Evolutionary conservation across 2,329 filamentous ascomycete species (phyloP).

Genomic region (Fusarium setosum): DNA sequence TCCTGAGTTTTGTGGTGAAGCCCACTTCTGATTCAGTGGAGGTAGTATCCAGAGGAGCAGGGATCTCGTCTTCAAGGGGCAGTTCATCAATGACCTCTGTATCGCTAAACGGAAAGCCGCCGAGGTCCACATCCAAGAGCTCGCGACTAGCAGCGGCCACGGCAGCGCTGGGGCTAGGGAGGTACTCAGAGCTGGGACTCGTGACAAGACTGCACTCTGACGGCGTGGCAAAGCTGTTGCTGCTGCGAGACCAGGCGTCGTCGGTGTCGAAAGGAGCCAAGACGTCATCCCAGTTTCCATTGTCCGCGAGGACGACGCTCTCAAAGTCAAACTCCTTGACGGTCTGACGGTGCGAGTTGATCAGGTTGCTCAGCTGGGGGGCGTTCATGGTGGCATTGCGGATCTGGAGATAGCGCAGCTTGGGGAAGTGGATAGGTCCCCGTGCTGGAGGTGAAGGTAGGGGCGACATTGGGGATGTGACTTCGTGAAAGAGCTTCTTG

Average conservation of each 20-base stretch:
- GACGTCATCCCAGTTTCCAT: constrained; percentile 84
- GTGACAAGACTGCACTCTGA: constrained; percentile 49
- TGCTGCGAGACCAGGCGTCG: constrained; percentile 52
- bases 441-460: constrained; percentile 64
- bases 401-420: constrained; percentile 75
- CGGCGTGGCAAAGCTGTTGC: constrained; percentile 42
- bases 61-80: constrained; percentile 23
- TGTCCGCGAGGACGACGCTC: constrained; percentile 74
- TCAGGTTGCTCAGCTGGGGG: constrained; percentile 75
- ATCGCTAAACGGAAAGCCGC: constrained; percentile 51
- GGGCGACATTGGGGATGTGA: constrained; percentile 73
- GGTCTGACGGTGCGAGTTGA: constrained; percentile 72
- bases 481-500: constrained; percentile 72
- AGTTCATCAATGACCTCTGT: constrained; percentile 45
- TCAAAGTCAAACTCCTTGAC: constrained; percentile 85
- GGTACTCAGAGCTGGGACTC: constrained; percentile 49
- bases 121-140: constrained; percentile 54
- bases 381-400: constrained; percentile 80
- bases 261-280: constrained; percentile 72
- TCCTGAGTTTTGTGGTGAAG: constrained; percentile 63
- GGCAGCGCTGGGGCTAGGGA: constrained; percentile 63
- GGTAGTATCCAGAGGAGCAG: constrained; percentile 4
- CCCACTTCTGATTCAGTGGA: constrained; percentile 43
- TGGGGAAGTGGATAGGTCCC: constrained; percentile 72
- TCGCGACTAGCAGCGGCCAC: constrained; percentile 65